Conservation (phyloP, 805 yeast genomes). For the Nakazawaea wyomingensis region DNA sequence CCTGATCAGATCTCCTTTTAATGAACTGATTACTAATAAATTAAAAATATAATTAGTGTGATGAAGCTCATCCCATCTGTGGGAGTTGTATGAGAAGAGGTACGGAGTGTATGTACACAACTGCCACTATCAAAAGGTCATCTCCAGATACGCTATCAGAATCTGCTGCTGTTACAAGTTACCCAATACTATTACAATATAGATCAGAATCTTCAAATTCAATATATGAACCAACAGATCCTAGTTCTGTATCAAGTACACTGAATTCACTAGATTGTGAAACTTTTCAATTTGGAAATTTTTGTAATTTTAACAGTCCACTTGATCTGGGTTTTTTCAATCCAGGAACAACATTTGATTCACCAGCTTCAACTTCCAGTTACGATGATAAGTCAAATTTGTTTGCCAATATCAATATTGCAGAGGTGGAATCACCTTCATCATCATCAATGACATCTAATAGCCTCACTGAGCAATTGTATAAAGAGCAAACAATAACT, state of each 20-base stretch:
- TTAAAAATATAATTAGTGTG: slow-evolving; percentile 26
- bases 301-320: not conserved
- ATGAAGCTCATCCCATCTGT: slow-evolving; percentile 40
- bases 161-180: too few relatives aligned
- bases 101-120: slow-evolving; percentile 35
- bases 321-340: not conserved
- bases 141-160: not conserved
- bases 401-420: not conserved
- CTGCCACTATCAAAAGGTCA: not conserved
- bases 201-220: too few relatives aligned
- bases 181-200: too few relatives aligned
- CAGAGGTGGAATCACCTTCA: not conserved
- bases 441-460: not conserved
- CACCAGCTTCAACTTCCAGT: not conserved
- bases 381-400: not conserved
- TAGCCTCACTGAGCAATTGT: not conserved
- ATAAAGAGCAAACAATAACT: not conserved
- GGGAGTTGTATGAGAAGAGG: slow-evolving; percentile 39
- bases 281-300: not conserved
- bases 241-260: not conserved
- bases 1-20: not conserved
- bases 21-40: not conserved
- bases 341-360: not conserved
- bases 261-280: not conserved
- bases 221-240: too few relatives aligned